phyloP scores from a whole-genome alignment of 768 basidiomycete species.

The Lyophyllum atratum region DNA sequence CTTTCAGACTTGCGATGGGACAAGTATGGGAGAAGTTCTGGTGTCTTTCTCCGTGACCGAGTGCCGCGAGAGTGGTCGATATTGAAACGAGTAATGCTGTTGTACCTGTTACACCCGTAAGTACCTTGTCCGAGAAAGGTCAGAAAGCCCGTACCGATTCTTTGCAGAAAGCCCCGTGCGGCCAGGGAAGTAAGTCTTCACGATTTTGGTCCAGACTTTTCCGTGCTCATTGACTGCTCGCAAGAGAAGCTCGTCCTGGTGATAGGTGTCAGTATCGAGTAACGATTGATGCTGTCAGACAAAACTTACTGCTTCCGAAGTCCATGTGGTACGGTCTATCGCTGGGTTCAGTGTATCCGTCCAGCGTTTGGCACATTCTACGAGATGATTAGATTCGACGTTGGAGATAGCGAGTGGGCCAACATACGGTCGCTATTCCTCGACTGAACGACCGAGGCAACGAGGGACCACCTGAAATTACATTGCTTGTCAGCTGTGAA shows the following conservation, averaged over 20 bases:
- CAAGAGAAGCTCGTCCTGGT: slow-evolving; percentile 55
- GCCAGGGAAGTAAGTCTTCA: slow-evolving; percentile 61
- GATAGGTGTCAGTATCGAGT: slow-evolving; percentile 6
- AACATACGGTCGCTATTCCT: slow-evolving; percentile 61
- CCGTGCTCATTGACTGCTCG: slow-evolving; percentile 57
- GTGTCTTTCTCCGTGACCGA: slow-evolving; percentile 39
- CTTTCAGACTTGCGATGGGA: slow-evolving; percentile 37
- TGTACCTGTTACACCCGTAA: slow-evolving; percentile 38
- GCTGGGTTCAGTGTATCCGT: slow-evolving; percentile 62
- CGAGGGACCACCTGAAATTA: slow-evolving; percentile 51
- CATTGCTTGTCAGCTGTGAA: slow-evolving; percentile 3
- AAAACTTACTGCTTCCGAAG: slow-evolving; percentile 47
- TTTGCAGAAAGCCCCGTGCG: slow-evolving; percentile 61
- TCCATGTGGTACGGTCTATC: slow-evolving; percentile 63
- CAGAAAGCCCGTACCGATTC: slow-evolving; percentile 44
- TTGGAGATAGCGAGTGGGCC: not conserved
- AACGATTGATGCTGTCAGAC: not conserved
- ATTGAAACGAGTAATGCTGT: slow-evolving; percentile 52
- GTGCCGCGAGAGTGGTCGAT: slow-evolving; percentile 36
- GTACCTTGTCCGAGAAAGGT: not conserved
- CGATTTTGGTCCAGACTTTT: slow-evolving; percentile 64
- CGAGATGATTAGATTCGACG: slow-evolving; percentile 4
- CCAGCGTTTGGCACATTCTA: slow-evolving; percentile 66
- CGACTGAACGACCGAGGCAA: slow-evolving; percentile 57
- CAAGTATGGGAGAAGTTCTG: slow-evolving; percentile 31